Evolutionary conservation across 805 yeast species (phyloP).

Genomic region (Candida peoriensis): DNA sequence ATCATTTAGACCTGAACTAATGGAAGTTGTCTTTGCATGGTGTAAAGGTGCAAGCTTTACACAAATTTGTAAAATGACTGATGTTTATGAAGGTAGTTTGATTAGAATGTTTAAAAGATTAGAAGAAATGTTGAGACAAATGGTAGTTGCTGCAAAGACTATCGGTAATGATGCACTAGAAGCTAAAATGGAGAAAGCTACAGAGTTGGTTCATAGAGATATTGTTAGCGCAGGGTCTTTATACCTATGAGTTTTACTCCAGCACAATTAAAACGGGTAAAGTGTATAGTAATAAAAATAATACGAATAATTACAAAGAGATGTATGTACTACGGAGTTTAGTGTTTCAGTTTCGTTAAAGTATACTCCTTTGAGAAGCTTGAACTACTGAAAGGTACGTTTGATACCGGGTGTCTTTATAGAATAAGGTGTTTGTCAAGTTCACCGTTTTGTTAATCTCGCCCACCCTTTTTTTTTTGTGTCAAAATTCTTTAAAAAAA

Average conservation of each 20-base stretch:
- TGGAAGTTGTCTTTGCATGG: slow-evolving; percentile 98
- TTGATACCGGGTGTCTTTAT: too few relatives aligned
- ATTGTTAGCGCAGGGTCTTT: slow-evolving; percentile 95
- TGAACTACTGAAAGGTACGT: too few relatives aligned
- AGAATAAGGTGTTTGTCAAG: too few relatives aligned
- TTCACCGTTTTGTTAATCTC: too few relatives aligned
- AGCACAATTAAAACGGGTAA: too few relatives aligned
- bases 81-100: slow-evolving; percentile 94
- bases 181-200: slow-evolving; percentile 82
- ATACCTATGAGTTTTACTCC: slow-evolving; percentile 42
- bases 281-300: background rate
- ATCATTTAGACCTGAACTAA: slow-evolving; percentile 83
- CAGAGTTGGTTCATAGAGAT: slow-evolving; percentile 87
- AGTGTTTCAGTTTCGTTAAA: too few relatives aligned
- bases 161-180: slow-evolving; percentile 87
- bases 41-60: slow-evolving; percentile 94
- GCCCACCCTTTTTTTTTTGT: too few relatives aligned
- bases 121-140: slow-evolving; percentile 88
- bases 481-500: too few relatives aligned
- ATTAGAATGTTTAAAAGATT: slow-evolving; percentile 92
- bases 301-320: background rate
- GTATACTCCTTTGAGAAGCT: too few relatives aligned
- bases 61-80: slow-evolving; percentile 97
- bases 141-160: slow-evolving; percentile 87
- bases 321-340: too few relatives aligned